Conservation (phyloP, 1,284 basidiomycete genomes). For the Fereydounia khargensis region DNA sequence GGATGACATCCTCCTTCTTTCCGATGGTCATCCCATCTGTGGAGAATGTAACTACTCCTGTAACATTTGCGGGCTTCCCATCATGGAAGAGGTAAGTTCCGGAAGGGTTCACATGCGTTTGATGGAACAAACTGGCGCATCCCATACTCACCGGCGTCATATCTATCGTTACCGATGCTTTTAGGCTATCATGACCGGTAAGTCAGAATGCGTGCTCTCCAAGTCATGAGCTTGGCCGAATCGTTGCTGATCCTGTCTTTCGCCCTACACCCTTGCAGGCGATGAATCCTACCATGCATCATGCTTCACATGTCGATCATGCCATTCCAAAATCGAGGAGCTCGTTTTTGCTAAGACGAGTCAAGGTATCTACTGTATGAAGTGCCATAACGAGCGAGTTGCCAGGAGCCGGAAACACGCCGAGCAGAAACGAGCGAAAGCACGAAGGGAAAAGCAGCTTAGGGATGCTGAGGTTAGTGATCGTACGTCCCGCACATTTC, state of each 20-base stretch:
- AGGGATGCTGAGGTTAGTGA: slow-evolving; percentile 17
- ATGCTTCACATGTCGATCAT: slow-evolving; percentile 96
- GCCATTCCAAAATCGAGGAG: slow-evolving; percentile 90
- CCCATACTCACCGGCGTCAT: slow-evolving; percentile 75
- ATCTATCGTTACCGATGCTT: no score
- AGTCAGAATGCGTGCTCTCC: no score
- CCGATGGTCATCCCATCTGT: slow-evolving; percentile 94
- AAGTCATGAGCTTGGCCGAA: no score
- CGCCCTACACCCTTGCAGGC: no score
- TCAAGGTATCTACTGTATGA: slow-evolving; percentile 98
- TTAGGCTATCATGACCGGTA: slow-evolving; percentile 90
- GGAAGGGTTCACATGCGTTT: no score
- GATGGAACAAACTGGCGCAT: neutral
- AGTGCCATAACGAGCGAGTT: slow-evolving; percentile 94
- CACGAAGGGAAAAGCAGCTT: slow-evolving; percentile 25
- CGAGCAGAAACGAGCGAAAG: slow-evolving; percentile 63
- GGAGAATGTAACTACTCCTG: slow-evolving; percentile 87
- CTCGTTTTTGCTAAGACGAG: slow-evolving; percentile 97
- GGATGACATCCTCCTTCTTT: slow-evolving; percentile 89
- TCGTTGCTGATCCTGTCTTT: no score
- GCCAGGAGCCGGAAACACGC: slow-evolving; percentile 84
- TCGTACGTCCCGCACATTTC: no score
- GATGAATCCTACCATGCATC: slow-evolving; percentile 98
- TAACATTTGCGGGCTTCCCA: slow-evolving; percentile 43
- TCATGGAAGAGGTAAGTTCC: slow-evolving; percentile 30